Evolutionary conservation across 108 stramenopile genomes (phyloP).

Genomic region (Schizochytrium sp.): DNA sequence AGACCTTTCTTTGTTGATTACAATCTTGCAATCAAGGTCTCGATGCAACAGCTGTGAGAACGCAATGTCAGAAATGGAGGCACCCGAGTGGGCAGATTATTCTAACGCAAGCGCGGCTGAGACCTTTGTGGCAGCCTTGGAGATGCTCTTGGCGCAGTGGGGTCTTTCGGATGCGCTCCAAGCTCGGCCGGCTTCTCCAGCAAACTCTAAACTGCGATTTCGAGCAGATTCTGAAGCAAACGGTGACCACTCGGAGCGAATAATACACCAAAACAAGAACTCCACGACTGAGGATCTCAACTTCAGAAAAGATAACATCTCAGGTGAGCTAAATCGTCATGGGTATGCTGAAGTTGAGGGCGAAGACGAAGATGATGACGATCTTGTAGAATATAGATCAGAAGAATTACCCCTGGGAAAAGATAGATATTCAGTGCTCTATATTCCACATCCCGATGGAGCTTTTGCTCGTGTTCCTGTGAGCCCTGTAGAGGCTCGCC

Average conservation of each 20-base stretch:
- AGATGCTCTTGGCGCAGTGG: constrained; percentile 50
- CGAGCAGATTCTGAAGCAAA: background rate
- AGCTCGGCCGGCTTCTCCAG: background rate
- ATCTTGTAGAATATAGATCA: background rate
- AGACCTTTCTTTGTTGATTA: no score
- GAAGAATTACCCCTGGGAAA: constrained; percentile 29
- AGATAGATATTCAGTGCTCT: background rate
- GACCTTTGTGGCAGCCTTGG: constrained; percentile 24
- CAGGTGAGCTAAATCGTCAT: background rate
- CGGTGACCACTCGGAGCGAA: background rate
- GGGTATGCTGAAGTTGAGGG: background rate
- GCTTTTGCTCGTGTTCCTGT: background rate
- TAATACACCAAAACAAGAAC: no score
- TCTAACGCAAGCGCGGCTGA: constrained; percentile 50
- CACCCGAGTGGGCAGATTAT: constrained; percentile 38
- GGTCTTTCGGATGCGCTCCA: background rate
- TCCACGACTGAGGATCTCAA: background rate
- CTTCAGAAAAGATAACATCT: background rate
- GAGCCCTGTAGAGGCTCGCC: constrained; percentile 32
- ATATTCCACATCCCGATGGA: constrained; percentile 12
- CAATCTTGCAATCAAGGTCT: no score
- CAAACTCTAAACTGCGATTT: background rate
- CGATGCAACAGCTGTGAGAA: no score
- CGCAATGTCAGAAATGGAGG: background rate
- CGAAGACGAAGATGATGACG: constrained; percentile 27